These are phyloP conservation scores for Fusarium liriodendri DNA, from an alignment of 2,329 filamentous ascomycete species.

Conservation along the genomic window DNA sequence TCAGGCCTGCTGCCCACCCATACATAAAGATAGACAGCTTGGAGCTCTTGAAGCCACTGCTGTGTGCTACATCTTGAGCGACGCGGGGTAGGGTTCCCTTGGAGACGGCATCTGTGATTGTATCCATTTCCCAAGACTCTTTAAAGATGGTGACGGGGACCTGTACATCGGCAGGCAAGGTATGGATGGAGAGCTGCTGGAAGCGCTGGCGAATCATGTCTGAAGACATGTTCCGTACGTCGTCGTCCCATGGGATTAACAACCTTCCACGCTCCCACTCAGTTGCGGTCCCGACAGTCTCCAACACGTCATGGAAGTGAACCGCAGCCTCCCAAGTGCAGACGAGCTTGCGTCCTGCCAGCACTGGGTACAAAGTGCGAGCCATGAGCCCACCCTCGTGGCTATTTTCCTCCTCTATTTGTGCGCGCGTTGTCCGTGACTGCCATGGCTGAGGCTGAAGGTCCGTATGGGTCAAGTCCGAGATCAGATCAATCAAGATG, in stretches of 20 bases:
- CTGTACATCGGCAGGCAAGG: constrained; percentile 47
- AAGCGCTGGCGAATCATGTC: constrained; percentile 43
- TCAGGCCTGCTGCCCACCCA: constrained; percentile 50
- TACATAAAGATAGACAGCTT: constrained; percentile 55
- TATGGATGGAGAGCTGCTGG: constrained; percentile 47
- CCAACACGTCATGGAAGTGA: constrained; percentile 52
- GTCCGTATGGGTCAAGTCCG: constrained; percentile 52
- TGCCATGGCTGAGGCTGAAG: constrained; percentile 51
- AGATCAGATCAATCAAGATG: constrained; percentile 54
- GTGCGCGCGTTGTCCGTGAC: constrained; percentile 45
- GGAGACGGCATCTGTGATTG: constrained; percentile 41
- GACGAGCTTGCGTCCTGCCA: constrained; percentile 48
- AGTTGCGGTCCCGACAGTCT: constrained; percentile 51
- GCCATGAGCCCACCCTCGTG: constrained; percentile 48
- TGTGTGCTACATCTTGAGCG: constrained; percentile 48
- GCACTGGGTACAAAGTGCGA: constrained; percentile 50
- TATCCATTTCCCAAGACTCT: constrained; percentile 43
- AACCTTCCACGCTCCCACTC: constrained; percentile 51
- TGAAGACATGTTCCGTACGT: constrained; percentile 16
- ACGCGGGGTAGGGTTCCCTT: constrained; percentile 46
- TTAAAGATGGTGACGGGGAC: constrained; percentile 49
- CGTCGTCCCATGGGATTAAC: constrained; percentile 46
- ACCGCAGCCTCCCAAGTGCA: constrained; percentile 54
- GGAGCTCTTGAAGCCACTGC: constrained; percentile 49
- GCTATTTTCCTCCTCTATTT: constrained; percentile 51